phyloP scores from a whole-genome alignment of 2,329 filamentous ascomycete genomes.

The Alternaria rosae region DNA sequence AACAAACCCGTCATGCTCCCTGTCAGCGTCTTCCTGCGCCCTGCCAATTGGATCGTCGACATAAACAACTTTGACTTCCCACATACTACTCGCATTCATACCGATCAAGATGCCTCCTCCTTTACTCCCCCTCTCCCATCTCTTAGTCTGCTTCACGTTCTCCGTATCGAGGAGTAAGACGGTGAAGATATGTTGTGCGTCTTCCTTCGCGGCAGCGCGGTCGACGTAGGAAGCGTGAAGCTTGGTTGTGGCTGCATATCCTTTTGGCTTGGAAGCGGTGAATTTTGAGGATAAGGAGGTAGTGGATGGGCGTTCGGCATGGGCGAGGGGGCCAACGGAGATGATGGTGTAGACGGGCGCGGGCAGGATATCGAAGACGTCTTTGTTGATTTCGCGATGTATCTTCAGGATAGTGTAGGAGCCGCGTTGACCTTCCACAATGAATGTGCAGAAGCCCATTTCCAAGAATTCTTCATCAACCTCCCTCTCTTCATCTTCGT shows the following conservation, averaged over 20 bases:
- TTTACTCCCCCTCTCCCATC: constrained; percentile 15
- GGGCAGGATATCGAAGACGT: constrained; percentile 14
- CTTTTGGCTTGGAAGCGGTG: constrained; percentile 1
- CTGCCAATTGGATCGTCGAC: constrained; percentile 23
- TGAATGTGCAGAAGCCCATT: constrained; percentile 19
- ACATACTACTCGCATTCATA: constrained; percentile 17
- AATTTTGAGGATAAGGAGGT: neutral
- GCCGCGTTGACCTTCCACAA: constrained; percentile 26
- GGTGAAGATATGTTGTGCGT: constrained; percentile 22
- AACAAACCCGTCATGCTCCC: neutral
- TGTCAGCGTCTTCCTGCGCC: constrained; percentile 18
- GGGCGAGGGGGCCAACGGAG: constrained; percentile 21
- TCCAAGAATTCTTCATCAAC: neutral
- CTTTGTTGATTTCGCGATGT: constrained; percentile 15
- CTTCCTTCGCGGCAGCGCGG: constrained; percentile 11
- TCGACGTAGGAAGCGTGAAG: constrained; percentile 14
- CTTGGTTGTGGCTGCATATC: constrained; percentile 7
- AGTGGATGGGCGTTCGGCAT: neutral
- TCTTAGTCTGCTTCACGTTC: constrained; percentile 13
- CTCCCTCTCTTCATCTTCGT: neutral
- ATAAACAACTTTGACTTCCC: constrained; percentile 32
- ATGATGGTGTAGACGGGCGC: constrained; percentile 29
- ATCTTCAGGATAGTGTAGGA: constrained; percentile 21
- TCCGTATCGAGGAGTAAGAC: constrained; percentile 12
- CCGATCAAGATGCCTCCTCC: constrained; percentile 25